phyloP scores from a whole-genome alignment of 176 grass and related monocot species.

The Oryza longistaminata region DNA sequence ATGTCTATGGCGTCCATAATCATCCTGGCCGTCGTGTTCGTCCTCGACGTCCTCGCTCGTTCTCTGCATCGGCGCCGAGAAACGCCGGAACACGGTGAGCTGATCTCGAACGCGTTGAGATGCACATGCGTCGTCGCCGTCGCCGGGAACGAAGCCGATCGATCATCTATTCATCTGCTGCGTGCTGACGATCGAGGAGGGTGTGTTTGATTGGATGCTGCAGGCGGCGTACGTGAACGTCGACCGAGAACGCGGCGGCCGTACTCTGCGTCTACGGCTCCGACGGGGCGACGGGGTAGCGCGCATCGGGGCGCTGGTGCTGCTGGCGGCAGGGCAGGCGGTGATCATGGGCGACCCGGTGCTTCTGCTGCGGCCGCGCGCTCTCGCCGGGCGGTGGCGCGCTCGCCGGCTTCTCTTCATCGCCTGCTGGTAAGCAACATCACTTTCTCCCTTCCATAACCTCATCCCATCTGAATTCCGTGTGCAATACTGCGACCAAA shows the following conservation, averaged over 20 bases:
- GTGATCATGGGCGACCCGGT: slow-evolving; percentile 58
- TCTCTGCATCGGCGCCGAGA: slow-evolving; percentile 82
- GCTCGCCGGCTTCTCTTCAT: slow-evolving; percentile 63
- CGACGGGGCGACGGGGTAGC: slow-evolving; percentile 69
- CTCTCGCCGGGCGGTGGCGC: slow-evolving; percentile 60
- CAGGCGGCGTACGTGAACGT: slow-evolving; percentile 49
- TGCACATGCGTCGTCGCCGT: background rate
- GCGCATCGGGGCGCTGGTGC: slow-evolving; percentile 58
- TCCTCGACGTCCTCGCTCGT: slow-evolving; percentile 78
- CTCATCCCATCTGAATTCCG: background rate
- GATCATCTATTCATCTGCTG: background rate
- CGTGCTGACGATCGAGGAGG: background rate
- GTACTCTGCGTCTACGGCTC: slow-evolving; percentile 80
- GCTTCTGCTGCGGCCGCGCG: slow-evolving; percentile 88
- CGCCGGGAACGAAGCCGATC: background rate
- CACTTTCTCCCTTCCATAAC: too few relatives aligned
- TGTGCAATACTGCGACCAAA: background rate
- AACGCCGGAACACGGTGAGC: slow-evolving; percentile 68
- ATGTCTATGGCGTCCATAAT: slow-evolving; percentile 50
- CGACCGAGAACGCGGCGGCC: background rate
- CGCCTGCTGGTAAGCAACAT: slow-evolving; percentile 61
- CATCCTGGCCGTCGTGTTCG: slow-evolving; percentile 40
- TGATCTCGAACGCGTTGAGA: background rate
- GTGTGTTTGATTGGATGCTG: background rate
- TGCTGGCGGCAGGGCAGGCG: slow-evolving; percentile 59